phyloP scores from a whole-genome alignment of 768 basidiomycete species.

The Lactarius akahatsu region DNA sequence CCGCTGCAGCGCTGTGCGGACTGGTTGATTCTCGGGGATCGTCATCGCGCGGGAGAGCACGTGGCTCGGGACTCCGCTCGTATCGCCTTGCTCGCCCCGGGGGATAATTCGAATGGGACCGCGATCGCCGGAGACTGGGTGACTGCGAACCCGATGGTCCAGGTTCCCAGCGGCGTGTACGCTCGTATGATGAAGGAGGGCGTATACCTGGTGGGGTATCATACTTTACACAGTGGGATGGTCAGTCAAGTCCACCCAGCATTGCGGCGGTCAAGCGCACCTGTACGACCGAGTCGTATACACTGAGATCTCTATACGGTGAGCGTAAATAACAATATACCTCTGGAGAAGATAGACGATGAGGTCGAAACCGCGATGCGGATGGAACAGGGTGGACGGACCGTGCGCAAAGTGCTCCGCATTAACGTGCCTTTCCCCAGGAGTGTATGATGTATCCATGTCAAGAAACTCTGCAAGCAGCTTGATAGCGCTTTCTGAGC shows the following conservation, averaged over 20 bases:
- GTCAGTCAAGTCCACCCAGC: constrained; percentile 8
- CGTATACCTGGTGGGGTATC: constrained; percentile 48
- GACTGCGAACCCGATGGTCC: constrained; percentile 27
- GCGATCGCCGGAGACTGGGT: constrained; percentile 30
- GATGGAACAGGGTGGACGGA: constrained; percentile 38
- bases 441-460: constrained; percentile 57
- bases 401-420: constrained; percentile 96
- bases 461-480: constrained; percentile 88
- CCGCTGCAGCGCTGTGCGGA: neutral
- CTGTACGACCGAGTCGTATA: constrained; percentile 82
- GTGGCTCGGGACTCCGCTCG: neutral
- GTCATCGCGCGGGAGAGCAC: neutral
- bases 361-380: constrained; percentile 1
- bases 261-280: constrained; percentile 38
- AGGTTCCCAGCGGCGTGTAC: constrained; percentile 35
- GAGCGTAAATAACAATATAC: constrained; percentile 87
- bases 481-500: constrained; percentile 83
- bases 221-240: constrained; percentile 46
- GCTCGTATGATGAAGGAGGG: constrained; percentile 36
- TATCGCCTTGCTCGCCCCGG: constrained; percentile 1
- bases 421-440: constrained; percentile 59
- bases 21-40: neutral
- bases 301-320: constrained; percentile 79
- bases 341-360: constrained; percentile 47
- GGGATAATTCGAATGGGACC: constrained; percentile 28